phyloP scores from a whole-genome alignment of 2,329 filamentous ascomycete genomes.

The Aureobasidium leucospermi region DNA sequence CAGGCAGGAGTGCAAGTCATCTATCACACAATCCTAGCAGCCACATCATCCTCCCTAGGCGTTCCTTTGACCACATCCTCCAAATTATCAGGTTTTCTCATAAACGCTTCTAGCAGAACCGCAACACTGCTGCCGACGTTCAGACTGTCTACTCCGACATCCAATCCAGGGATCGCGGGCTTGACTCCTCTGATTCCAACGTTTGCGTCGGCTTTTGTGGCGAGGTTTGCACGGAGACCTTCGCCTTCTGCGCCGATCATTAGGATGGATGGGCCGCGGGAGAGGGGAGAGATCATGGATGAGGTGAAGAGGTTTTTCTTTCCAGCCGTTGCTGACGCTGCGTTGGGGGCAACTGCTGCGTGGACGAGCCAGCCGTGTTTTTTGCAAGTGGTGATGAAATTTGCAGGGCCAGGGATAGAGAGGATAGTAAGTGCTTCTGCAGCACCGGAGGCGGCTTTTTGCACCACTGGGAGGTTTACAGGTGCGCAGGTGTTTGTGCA shows the following conservation, averaged over 20 bases:
- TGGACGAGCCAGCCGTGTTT: constrained; percentile 75
- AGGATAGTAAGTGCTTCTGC: constrained; percentile 73
- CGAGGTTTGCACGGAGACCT: constrained; percentile 60
- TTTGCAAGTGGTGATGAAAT: constrained; percentile 63
- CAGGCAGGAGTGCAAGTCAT: background rate
- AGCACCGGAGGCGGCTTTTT: constrained; percentile 85
- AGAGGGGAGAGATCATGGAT: constrained; percentile 11
- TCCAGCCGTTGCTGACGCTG: constrained; percentile 14
- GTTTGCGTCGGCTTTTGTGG: constrained; percentile 56
- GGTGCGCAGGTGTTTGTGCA: constrained; percentile 65
- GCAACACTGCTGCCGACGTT: constrained; percentile 88
- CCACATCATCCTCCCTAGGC: background rate
- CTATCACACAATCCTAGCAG: background rate
- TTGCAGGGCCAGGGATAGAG: constrained; percentile 55
- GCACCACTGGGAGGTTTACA: constrained; percentile 66
- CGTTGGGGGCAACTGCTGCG: constrained; percentile 54
- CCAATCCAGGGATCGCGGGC: constrained; percentile 22
- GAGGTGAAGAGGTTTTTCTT: background rate
- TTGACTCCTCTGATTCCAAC: constrained; percentile 50
- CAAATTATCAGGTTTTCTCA: constrained; percentile 35
- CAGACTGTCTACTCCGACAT: constrained; percentile 70
- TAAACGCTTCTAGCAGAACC: constrained; percentile 64
- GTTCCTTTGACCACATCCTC: background rate
- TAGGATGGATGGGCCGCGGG: constrained; percentile 57
- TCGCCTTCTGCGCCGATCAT: constrained; percentile 77